A percentile compares a stretch with the other conserved stretches of the same genome.
phyloP scores from a whole-genome alignment of 2,329 filamentous ascomycete species.

The Bipolaris gigantea region DNA sequence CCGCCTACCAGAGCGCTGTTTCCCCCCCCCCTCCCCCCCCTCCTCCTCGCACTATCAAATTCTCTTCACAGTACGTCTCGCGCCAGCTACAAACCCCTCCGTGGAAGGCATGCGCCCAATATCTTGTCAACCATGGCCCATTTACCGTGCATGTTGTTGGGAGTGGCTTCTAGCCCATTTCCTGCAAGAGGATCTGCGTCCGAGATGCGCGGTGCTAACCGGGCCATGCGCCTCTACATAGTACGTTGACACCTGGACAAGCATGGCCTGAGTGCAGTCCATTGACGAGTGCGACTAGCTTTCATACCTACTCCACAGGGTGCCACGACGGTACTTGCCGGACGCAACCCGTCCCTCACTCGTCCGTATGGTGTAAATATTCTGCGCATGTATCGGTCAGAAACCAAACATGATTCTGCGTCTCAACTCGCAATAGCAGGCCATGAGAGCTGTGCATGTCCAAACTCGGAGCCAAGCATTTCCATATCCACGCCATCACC shows the following conservation, averaged over 20 bases:
- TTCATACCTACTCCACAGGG: neutral
- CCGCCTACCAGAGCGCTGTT: conserved; percentile 13
- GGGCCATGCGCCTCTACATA: conserved; percentile 6
- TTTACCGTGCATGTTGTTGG: conserved; percentile 10
- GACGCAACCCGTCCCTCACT: neutral
- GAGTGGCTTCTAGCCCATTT: conserved; percentile 5
- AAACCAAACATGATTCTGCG: neutral
- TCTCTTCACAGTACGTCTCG: neutral
- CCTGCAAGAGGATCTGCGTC: conserved; percentile 9
- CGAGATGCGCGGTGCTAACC: conserved; percentile 7
- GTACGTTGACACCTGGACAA: conserved; percentile 1
- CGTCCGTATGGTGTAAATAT: neutral
- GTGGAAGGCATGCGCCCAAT: neutral
- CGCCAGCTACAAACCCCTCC: neutral
- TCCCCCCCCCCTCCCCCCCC: conserved; percentile 4
- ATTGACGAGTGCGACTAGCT: conserved; percentile 4
- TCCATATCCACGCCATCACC: neutral
- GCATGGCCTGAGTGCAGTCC: conserved; percentile 10
- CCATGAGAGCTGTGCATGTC: neutral
- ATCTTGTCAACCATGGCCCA: neutral
- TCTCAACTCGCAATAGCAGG: neutral
- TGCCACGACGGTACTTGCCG: conserved; percentile 8
- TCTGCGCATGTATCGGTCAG: neutral
- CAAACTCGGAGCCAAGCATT: neutral
- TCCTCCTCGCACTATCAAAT: conserved; percentile 2